phyloP scores from a whole-genome alignment of 768 basidiomycete species.

The Crepidotus variabilis region DNA sequence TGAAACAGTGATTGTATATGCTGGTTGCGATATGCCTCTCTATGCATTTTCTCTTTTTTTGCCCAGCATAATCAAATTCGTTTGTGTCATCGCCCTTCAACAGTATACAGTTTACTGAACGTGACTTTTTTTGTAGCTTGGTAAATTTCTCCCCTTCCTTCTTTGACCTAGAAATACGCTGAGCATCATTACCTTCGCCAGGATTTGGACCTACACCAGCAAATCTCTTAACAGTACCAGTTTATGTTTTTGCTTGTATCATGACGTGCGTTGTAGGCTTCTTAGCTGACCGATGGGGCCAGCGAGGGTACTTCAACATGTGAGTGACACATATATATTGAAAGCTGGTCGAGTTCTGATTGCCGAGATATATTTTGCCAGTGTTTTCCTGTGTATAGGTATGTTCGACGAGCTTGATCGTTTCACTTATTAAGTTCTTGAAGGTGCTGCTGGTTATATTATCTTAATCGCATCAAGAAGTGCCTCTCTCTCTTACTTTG shows the following conservation, averaged over 20 bases:
- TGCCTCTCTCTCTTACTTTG: constrained; percentile 66
- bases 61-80: constrained; percentile 73
- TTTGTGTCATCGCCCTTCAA: constrained; percentile 24
- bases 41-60: constrained; percentile 79
- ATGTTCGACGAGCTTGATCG: constrained; percentile 18
- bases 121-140: neutral
- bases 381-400: constrained; percentile 35
- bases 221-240: constrained; percentile 75
- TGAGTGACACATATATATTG: constrained; percentile 25
- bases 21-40: constrained; percentile 58
- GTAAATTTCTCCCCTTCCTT: neutral
- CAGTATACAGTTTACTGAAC: neutral
- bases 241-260: constrained; percentile 67
- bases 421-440: constrained; percentile 3
- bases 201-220: constrained; percentile 70
- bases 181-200: constrained; percentile 10
- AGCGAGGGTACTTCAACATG: constrained; percentile 64
- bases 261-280: constrained; percentile 64
- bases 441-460: constrained; percentile 63
- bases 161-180: no score
- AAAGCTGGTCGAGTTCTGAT: neutral
- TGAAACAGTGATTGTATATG: constrained; percentile 49
- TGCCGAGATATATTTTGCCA: constrained; percentile 10
- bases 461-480: constrained; percentile 62
- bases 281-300: constrained; percentile 56